Base-by-base conservation (phyloP, 2,329 filamentous ascomycete genomes). In the Mycogone perniciosa region DNA sequence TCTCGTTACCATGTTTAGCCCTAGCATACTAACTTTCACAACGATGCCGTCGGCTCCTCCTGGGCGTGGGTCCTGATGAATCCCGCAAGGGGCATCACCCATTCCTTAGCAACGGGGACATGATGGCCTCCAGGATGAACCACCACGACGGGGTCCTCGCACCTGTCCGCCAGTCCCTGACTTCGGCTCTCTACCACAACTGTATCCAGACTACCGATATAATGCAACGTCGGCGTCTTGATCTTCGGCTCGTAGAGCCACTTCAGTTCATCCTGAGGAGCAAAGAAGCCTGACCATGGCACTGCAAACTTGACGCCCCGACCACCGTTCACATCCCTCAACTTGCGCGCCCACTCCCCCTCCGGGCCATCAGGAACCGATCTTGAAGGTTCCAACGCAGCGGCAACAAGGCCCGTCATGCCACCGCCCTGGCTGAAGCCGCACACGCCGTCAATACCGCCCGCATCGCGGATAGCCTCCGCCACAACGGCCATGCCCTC, bases 81-180 rank as follows among this genome's bases (percentile, higher is more conserved):
- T 1, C 77, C 81, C 4, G 86, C 83, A 57, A 95, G 69, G 31
- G 85, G 85, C 74, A 85, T 84, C 20, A 85, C 81, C 79, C 86
- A 93, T 58, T 90, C 86, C 71, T 86, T 89, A 58, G 85, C 82
- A 53, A 89, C 83, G 0, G 92, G 92, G 62, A 96, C 80, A 62
- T 95, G 90, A 67, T 97, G 92, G 0, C 91, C 91, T 6, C 92
- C 92, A 1, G 92, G 91, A 68, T 95, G 89, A 60, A 86, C 79
- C 59, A 81, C 63, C 56, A 81, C 74, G 62, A 74, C 42, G 0
- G 76, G 72, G 57, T 75, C 75, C 56, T 66, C 76, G 66, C 80
- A 90, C 52, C 72, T 75, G 27, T 89, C 82, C 3, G 87, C 76
- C 52, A 96, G 69, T 26, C 74, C 78, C 60, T 79, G 73, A 65